Conservation (phyloP, 495 filamentous ascomycete species). For the Talaromyces liani region DNA sequence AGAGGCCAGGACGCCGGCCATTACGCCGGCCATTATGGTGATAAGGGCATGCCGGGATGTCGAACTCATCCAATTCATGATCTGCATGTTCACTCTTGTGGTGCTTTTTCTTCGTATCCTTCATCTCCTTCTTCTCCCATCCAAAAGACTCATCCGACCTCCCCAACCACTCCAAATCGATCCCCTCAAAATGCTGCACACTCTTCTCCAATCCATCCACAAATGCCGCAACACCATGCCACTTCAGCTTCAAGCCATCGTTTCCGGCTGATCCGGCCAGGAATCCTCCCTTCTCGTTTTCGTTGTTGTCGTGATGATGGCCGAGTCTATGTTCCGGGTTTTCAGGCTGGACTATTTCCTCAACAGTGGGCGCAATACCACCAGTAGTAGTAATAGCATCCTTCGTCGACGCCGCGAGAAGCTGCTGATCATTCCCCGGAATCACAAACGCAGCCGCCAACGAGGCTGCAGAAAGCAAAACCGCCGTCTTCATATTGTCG, state of each 20-base stretch:
- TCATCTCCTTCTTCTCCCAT: not conserved
- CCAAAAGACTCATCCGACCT: not conserved
- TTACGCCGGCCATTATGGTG: not conserved
- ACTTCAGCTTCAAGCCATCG: not conserved
- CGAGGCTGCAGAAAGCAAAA: not conserved
- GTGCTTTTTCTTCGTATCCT: not conserved
- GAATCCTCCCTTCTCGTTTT: not conserved
- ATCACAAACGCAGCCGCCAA: constrained; percentile 1
- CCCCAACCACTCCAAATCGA: not conserved
- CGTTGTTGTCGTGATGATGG: not conserved
- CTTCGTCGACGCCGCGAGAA: not conserved
- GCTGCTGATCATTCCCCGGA: not conserved
- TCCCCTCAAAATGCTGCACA: not conserved
- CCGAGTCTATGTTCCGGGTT: not conserved
- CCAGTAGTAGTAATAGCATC: not conserved
- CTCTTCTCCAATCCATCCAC: not conserved
- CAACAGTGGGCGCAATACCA: not conserved
- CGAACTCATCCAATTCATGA: not conserved
- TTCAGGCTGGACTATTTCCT: not conserved
- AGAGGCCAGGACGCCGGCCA: not conserved
- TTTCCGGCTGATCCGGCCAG: not conserved
- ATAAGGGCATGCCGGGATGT: not conserved
- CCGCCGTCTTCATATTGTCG: not conserved
- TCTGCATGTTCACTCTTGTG: not conserved
- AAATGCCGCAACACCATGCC: not conserved